Percentiles rank a stretch among this genome's conserved stretches.
Conservation (phyloP, 2,329 filamentous ascomycete species). For the Diaporthe sp. region DNA sequence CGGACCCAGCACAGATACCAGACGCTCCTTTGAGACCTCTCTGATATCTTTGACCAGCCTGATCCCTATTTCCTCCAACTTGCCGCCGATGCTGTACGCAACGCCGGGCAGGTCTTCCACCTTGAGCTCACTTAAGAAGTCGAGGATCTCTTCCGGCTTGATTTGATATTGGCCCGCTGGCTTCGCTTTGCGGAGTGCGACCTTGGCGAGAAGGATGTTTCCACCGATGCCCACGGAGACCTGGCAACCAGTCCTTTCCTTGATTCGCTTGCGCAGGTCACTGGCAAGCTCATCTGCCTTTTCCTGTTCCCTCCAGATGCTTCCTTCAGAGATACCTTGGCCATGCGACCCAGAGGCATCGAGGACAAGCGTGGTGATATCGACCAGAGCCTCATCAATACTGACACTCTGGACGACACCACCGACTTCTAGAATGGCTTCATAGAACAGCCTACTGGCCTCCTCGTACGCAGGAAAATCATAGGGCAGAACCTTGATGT, state of each 20-base stretch:
- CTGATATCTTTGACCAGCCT: conserved; percentile 87
- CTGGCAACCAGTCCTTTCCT: conserved; percentile 82
- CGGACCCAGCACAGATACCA: conserved; percentile 82
- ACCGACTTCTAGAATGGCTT: conserved; percentile 82
- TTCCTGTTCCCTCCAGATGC: conserved; percentile 82
- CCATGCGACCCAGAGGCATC: conserved; percentile 76
- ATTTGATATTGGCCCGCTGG: conserved; percentile 94
- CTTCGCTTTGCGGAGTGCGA: conserved; percentile 91
- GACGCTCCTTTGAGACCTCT: conserved; percentile 79
- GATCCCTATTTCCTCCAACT: conserved; percentile 88
- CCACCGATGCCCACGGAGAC: conserved; percentile 94
- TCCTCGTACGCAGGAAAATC: conserved; percentile 96
- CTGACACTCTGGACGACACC: conserved; percentile 96
- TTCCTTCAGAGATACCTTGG: conserved; percentile 74
- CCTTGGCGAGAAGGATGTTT: conserved; percentile 92
- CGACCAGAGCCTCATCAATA: conserved; percentile 93
- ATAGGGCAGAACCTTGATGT: conserved; percentile 91
- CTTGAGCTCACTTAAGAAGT: conserved; percentile 81
- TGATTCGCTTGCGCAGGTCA: conserved; percentile 77
- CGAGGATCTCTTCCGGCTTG: conserved; percentile 82
- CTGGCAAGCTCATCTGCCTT: conserved; percentile 80
- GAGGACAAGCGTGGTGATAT: conserved; percentile 81
- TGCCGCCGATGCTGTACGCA: conserved; percentile 89
- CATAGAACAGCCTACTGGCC: conserved; percentile 89
- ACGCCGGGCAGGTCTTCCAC: conserved; percentile 91